These are phyloP conservation scores for Cyberlindnera maclurae DNA, from an alignment of 805 yeast genomes.

Conservation along the genomic window DNA sequence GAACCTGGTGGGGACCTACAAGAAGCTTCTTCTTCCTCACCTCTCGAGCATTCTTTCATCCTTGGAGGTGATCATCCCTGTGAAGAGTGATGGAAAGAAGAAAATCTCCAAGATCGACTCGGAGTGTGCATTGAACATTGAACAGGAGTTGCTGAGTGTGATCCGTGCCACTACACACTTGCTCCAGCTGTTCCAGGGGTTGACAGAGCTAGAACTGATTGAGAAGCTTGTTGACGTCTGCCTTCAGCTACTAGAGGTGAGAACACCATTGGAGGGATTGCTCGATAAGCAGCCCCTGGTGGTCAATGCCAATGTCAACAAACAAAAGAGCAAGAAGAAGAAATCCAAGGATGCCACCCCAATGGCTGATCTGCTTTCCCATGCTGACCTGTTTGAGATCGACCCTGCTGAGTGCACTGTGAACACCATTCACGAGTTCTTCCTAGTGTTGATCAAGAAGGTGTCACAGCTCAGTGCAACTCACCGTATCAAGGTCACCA, in stretches of 20 bases:
- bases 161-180: conserved; percentile 24
- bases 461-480: conserved; percentile 50
- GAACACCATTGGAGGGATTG: conserved; percentile 25
- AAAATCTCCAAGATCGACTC: conserved; percentile 35
- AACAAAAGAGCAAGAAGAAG: conserved; percentile 30
- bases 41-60: conserved; percentile 42
- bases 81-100: conserved; percentile 27
- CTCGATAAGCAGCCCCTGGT: conserved; percentile 27
- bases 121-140: conserved; percentile 25
- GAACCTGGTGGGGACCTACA: conserved; percentile 21
- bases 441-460: conserved; percentile 39
- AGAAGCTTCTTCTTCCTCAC: conserved; percentile 37
- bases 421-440: conserved; percentile 32
- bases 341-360: conserved; percentile 39
- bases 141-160: conserved; percentile 27
- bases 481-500: conserved; percentile 51
- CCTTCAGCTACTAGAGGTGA: conserved; percentile 31
- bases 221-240: conserved; percentile 55
- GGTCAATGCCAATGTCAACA: conserved; percentile 7
- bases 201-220: conserved; percentile 44
- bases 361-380: conserved; percentile 62
- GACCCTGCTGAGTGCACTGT: conserved; percentile 34
- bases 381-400: conserved; percentile 46
- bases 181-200: conserved; percentile 29
- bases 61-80: conserved; percentile 56